Percentiles rank a stretch among this genome's conserved stretches.
Conservation (phyloP, 352 stramenopile genomes). For the Pythium rhizo-oryzae region DNA sequence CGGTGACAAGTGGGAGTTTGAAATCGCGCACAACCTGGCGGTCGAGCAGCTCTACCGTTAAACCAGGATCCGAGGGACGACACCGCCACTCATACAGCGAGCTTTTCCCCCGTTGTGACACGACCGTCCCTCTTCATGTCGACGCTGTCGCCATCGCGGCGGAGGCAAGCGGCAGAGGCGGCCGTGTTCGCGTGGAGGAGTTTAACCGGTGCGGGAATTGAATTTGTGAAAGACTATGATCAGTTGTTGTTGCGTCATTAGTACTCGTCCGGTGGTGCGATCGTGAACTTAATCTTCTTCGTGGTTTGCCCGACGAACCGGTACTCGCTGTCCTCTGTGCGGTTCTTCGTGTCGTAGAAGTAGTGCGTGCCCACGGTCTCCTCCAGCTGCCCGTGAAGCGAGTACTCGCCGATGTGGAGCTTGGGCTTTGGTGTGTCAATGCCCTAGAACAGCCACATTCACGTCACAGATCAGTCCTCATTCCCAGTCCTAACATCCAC, state of each 20-base stretch:
- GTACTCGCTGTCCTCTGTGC: conserved; percentile 47
- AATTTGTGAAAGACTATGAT: conserved; percentile 18
- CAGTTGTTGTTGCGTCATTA: background rate
- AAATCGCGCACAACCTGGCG: conserved; percentile 99
- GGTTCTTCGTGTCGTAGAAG: conserved; percentile 74
- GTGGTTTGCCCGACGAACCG: conserved; percentile 67
- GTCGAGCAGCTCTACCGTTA: conserved; percentile 99
- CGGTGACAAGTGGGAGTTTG: conserved; percentile 99
- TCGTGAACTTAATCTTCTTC: conserved; percentile 84
- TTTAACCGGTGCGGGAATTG: conserved; percentile 7
- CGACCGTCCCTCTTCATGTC: background rate
- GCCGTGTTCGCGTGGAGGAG: background rate
- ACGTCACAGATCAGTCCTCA: background rate
- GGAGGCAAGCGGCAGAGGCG: background rate
- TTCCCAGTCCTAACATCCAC: background rate
- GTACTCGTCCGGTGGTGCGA: conserved; percentile 61
- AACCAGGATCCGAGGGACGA: conserved; percentile 21
- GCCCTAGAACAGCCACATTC: conserved; percentile 33
- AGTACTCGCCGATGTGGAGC: conserved; percentile 75
- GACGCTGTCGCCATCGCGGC: background rate
- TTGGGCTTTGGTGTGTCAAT: conserved; percentile 67
- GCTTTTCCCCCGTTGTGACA: too few species aligned
- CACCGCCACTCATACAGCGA: too few species aligned
- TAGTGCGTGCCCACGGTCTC: conserved; percentile 81
- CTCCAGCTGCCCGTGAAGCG: conserved; percentile 64